Evolutionary conservation across 2,329 filamentous ascomycete species (phyloP), one percentile per base, ranked within the genome.

Genomic region (Tolypocladium ophioglossoides): DNA sequence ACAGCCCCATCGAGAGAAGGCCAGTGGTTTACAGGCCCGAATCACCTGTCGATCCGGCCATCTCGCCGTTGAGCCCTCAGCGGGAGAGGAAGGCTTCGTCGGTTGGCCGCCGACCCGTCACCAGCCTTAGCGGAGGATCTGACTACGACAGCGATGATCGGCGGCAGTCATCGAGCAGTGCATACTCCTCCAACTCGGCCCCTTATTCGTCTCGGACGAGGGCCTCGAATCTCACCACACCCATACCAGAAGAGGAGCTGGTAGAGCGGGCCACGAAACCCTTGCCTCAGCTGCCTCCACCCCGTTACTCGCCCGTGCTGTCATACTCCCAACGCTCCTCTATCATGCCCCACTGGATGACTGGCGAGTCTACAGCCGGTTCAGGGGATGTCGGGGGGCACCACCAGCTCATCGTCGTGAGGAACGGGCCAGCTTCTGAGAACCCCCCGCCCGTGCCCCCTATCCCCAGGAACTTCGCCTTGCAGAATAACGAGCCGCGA

Each of bases 1-100:
- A 64, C 37, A 47, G 50, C 9, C 37, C 38, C 16, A 59, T 62
- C 16, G 58, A 64, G 47, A 60, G 65, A 30, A 57, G 64, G 24
- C 59, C 52, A 18, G 48, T 24, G 6, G 37, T 54, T 22, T 27
- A 16, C 41, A 37, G 35, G 30, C 40, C 59, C 4, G 60, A 55
- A 51, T 62, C 56, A 8, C 61, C 53, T 37, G 52, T 58, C 30
- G 57, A 60, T 51, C 56, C 59, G 2, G 40, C 53, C 22, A 55
- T 60, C 27, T 57, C 54, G 32, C 59, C 55, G 2, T 35, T 54
- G 20, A 51, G 40, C 24, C 48, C 39, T 10, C 53, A 47, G 16
- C 27, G 34, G 39, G 38, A 32, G 27, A 34, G 18, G 22, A 49
- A 37, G 35, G 37, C 50, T 22, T 35, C 52, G 34, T 20, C 10